Evolutionary conservation across 176 grass and related monocot species (phyloP).

Genomic region (Bromus sterilis): DNA sequence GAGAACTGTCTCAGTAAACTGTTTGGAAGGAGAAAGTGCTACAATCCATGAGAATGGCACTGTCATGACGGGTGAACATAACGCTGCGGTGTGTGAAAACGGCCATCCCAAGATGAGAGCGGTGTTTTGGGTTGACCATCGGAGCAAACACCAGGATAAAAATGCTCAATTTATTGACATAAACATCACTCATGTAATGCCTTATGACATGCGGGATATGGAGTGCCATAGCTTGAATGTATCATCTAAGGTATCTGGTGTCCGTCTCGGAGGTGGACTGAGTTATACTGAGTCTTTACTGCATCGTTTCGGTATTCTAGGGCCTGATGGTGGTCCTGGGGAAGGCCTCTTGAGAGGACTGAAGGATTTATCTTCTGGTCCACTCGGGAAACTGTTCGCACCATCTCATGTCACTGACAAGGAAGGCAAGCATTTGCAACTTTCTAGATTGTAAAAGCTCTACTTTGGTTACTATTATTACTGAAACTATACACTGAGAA

Average conservation of each 20-base stretch:
- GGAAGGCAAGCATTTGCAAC: constrained; percentile 34
- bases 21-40: constrained; percentile 69
- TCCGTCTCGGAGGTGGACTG: constrained; percentile 92
- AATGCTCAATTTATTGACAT: constrained; percentile 77
- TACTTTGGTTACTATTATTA: constrained; percentile 8
- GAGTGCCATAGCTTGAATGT: constrained; percentile 95
- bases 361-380: constrained; percentile 90
- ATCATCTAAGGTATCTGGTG: constrained; percentile 72
- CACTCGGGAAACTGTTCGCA: constrained; percentile 82
- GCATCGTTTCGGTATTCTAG: constrained; percentile 87
- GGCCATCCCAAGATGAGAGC: constrained; percentile 80
- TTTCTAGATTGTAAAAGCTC: constrained; percentile 11
- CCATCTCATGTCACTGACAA: constrained; percentile 57
- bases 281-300: constrained; percentile 86
- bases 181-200: constrained; percentile 81
- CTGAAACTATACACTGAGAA: constrained; percentile 2
- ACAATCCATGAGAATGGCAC: constrained; percentile 37
- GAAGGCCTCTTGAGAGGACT: constrained; percentile 87
- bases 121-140: constrained; percentile 93
- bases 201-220: constrained; percentile 80
- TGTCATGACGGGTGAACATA: constrained; percentile 16
- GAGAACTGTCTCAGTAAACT: constrained; percentile 77
- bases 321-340: constrained; percentile 86
- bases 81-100: constrained; percentile 29
- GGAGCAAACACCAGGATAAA: constrained; percentile 44